Evolutionary conservation across 495 filamentous ascomycete species (phyloP).

Genomic region (Aspergillus ellipticus): DNA sequence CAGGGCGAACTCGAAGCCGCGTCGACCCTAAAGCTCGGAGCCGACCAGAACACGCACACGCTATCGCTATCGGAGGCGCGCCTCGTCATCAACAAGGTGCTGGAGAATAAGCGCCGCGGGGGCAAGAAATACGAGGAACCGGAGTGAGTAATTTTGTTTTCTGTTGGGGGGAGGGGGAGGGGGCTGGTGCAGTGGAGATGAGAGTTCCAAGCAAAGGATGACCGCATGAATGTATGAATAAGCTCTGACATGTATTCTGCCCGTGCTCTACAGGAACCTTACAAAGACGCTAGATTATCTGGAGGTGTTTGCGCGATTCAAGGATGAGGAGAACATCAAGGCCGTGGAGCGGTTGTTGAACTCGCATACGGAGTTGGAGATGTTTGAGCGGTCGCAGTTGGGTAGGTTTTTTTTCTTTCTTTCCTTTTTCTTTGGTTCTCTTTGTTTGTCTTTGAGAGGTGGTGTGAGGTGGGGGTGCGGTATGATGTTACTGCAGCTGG

Average conservation of each 20-base stretch:
- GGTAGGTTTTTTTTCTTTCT: conserved; percentile 51
- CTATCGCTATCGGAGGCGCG: conserved; percentile 88
- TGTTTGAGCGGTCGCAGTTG: conserved; percentile 90
- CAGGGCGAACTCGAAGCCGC: conserved; percentile 86
- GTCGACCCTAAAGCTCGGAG: conserved; percentile 77
- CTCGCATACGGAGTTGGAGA: conserved; percentile 71
- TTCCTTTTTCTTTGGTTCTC: conserved; percentile 5
- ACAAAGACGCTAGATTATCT: conserved; percentile 87
- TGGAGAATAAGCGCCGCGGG: conserved; percentile 55
- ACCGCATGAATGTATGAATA: not conserved
- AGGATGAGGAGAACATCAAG: conserved; percentile 88
- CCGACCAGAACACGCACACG: conserved; percentile 83
- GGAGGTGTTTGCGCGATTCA: conserved; percentile 90
- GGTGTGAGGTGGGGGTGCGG: not conserved
- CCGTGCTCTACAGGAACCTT: conserved; percentile 47
- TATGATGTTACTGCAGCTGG: not conserved
- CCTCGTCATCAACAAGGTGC: conserved; percentile 81
- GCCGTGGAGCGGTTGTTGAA: conserved; percentile 81
- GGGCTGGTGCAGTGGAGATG: not conserved
- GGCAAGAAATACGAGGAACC: conserved; percentile 50
- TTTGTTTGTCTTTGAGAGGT: not conserved
- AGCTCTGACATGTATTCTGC: conserved; percentile 4
- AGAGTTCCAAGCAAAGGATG: too few relatives aligned
- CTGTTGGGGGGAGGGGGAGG: not conserved
- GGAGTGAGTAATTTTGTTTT: conserved; percentile 34